A percentile compares a stretch with the other conserved stretches of the same genome.
phyloP scores from a whole-genome alignment of 1,284 basidiomycete genomes.

The Ganoderma resinaceum region DNA sequence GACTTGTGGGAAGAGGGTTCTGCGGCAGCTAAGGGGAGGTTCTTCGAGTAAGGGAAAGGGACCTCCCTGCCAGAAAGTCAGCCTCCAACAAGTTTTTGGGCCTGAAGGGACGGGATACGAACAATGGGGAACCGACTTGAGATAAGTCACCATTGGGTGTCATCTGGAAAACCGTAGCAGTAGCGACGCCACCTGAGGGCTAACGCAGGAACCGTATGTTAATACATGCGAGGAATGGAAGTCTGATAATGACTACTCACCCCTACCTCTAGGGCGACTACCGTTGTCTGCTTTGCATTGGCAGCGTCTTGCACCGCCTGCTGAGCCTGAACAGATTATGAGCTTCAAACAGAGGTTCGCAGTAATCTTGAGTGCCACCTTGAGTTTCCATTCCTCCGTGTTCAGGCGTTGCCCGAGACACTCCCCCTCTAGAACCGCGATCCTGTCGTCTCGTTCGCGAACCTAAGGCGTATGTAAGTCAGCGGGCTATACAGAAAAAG shows the following conservation, averaged over 20 bases:
- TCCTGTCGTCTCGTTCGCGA: neutral
- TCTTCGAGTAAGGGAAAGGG: neutral
- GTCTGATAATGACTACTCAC: neutral
- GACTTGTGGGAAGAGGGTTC: too few relatives aligned
- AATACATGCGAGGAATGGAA: neutral
- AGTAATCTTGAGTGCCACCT: neutral
- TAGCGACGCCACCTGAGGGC: neutral
- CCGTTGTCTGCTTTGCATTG: neutral
- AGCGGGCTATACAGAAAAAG: neutral
- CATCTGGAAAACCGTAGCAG: neutral
- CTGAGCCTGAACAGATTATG: neutral
- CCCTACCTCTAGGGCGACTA: neutral
- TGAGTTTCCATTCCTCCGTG: neutral
- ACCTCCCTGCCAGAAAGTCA: neutral
- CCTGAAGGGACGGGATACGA: neutral
- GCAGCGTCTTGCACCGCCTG: neutral
- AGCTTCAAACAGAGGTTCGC: neutral
- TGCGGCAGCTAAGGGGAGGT: neutral
- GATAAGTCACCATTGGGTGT: neutral
- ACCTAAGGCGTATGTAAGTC: neutral
- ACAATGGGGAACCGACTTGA: neutral
- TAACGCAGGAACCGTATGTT: neutral
- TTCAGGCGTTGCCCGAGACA: neutral
- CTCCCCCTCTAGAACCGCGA: neutral
- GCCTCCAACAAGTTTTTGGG: too few relatives aligned